Evolutionary conservation across 2,329 filamentous ascomycete genomes (phyloP).

Genomic region (Pseudocercospora macadamiae): DNA sequence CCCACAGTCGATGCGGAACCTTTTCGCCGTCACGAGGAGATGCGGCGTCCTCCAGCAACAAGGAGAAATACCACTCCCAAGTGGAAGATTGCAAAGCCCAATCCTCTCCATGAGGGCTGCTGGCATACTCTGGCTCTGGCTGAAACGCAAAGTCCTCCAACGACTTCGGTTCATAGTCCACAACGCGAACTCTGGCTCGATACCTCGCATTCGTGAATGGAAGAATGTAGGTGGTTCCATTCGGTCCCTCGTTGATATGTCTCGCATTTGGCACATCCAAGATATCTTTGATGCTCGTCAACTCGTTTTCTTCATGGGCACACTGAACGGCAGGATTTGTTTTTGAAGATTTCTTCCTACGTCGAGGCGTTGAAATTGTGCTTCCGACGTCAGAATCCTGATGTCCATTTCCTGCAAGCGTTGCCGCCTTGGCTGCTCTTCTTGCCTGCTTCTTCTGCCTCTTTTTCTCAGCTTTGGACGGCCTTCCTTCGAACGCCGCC

Average conservation of each 20-base stretch:
- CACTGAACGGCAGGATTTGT: constrained; percentile 42
- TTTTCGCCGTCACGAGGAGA: not conserved
- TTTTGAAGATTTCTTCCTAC: constrained; percentile 2
- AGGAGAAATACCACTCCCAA: constrained; percentile 85
- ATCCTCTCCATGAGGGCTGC: constrained; percentile 30
- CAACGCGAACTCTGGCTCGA: constrained; percentile 70
- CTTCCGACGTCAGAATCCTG: not conserved
- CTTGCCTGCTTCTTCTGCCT: constrained; percentile 43
- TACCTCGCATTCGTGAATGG: constrained; percentile 65
- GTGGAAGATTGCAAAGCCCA: constrained; percentile 39
- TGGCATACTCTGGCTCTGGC: constrained; percentile 7
- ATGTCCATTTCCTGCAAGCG: not conserved
- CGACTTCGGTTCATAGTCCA: constrained; percentile 74
- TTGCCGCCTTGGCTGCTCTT: constrained; percentile 30
- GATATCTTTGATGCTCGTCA: constrained; percentile 52
- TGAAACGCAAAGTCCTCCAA: constrained; percentile 70
- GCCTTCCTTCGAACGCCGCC: constrained; percentile 19
- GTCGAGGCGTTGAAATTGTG: not conserved
- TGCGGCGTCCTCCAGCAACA: constrained; percentile 73
- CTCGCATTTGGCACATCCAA: constrained; percentile 49
- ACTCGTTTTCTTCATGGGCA: constrained; percentile 45
- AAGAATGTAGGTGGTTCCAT: constrained; percentile 24
- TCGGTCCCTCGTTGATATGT: constrained; percentile 48
- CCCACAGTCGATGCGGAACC: constrained; percentile 55
- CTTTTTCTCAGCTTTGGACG: constrained; percentile 26